A percentile compares a stretch with the other conserved stretches of the same genome.
Conservation (phyloP, 2,329 filamentous ascomycete genomes). For the Ceratocystis papillata region DNA sequence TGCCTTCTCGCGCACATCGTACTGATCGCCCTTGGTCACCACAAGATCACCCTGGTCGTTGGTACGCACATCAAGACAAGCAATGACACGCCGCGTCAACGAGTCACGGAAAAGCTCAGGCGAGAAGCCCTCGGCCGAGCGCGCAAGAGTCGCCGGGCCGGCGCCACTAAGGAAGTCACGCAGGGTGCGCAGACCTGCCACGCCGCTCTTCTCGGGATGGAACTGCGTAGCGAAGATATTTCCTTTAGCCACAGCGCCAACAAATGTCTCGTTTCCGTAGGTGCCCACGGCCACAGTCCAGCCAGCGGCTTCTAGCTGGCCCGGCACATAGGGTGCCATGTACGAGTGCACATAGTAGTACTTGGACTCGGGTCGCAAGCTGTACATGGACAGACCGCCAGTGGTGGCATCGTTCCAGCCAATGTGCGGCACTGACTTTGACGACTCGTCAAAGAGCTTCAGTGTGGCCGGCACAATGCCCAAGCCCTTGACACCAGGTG, state of each 20-base stretch:
- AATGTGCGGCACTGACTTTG: conserved; percentile 95
- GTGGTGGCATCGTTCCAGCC: conserved; percentile 91
- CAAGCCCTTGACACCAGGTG: conserved; percentile 59
- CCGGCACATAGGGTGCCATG: conserved; percentile 63
- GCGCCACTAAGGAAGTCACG: conserved; percentile 75
- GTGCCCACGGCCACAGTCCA: conserved; percentile 87
- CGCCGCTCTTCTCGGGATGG: conserved; percentile 93
- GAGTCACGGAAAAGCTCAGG: conserved; percentile 43
- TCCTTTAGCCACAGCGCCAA: conserved; percentile 75
- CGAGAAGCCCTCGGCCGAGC: conserved; percentile 25
- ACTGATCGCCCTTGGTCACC: conserved; percentile 97
- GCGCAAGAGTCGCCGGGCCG: conserved; percentile 32
- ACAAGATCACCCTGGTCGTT: conserved; percentile 93
- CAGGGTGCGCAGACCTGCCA: conserved; percentile 72
- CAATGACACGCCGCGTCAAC: conserved; percentile 85
- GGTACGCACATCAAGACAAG: conserved; percentile 86
- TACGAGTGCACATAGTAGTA: conserved; percentile 99
- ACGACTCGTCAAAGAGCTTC: conserved; percentile 60
- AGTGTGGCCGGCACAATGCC: conserved; percentile 62
- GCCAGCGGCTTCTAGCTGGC: conserved; percentile 65
- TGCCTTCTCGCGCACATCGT: conserved; percentile 88
- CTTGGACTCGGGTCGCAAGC: conserved; percentile 68
- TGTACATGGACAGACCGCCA: conserved; percentile 53
- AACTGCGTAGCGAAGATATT: conserved; percentile 92
- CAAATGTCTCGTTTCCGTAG: conserved; percentile 81